Evolutionary conservation across 2,329 filamentous ascomycete species (phyloP).

Genomic region (Penicillium hordei): DNA sequence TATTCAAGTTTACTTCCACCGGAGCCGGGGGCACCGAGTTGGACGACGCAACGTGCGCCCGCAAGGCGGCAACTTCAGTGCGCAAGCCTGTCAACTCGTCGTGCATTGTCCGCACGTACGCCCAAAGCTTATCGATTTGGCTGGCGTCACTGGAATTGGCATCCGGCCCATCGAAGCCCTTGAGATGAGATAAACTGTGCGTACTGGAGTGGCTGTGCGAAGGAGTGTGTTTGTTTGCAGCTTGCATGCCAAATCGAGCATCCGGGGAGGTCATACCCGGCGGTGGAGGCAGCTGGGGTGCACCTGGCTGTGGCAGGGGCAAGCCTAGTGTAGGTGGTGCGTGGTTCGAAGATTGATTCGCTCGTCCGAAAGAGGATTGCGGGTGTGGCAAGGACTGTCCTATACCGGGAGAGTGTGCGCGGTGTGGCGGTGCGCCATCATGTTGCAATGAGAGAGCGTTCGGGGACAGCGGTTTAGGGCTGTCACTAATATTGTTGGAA

Average conservation of each 20-base stretch:
- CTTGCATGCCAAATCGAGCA: slow-evolving; percentile 44
- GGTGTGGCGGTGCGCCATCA: slow-evolving; percentile 40
- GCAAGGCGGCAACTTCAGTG: slow-evolving; percentile 43
- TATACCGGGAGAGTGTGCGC: slow-evolving; percentile 45
- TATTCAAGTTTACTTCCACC: slow-evolving; percentile 20
- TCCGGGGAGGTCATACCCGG: slow-evolving; percentile 46
- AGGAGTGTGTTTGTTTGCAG: slow-evolving; percentile 37
- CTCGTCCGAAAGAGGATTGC: slow-evolving; percentile 34
- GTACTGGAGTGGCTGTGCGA: slow-evolving; percentile 38
- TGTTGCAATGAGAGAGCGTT: slow-evolving; percentile 43
- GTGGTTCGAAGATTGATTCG: slow-evolving; percentile 28
- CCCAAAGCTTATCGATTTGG: slow-evolving; percentile 42
- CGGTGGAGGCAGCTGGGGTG: slow-evolving; percentile 46
- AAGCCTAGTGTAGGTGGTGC: slow-evolving; percentile 32
- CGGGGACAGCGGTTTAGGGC: slow-evolving; percentile 73
- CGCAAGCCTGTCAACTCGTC: slow-evolving; percentile 43
- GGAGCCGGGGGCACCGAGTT: slow-evolving; percentile 23
- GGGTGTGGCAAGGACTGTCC: slow-evolving; percentile 42
- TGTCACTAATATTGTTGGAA: slow-evolving; percentile 76
- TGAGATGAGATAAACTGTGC: slow-evolving; percentile 31
- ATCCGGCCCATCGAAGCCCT: slow-evolving; percentile 29
- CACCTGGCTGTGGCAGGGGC: slow-evolving; percentile 40
- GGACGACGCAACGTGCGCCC: slow-evolving; percentile 40
- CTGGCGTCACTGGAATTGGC: slow-evolving; percentile 27
- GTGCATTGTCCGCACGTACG: slow-evolving; percentile 45